Evolutionary conservation across 164 flowering plant species (phyloP).

Genomic region (Sextonia rubra): DNA sequence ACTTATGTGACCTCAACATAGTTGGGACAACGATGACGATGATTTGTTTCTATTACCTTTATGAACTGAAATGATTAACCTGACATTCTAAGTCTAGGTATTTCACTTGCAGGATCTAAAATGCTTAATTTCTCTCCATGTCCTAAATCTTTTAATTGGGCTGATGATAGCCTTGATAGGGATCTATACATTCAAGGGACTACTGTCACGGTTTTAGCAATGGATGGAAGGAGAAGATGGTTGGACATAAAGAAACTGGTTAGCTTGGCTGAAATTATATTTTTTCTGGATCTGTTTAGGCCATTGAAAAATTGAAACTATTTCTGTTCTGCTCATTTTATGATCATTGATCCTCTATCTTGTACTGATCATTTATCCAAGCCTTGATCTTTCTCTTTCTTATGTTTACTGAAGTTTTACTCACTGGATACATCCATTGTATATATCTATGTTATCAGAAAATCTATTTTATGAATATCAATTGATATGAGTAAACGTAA

Average conservation of each 20-base stretch:
- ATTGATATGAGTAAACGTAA: no score
- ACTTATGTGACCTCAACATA: no score
- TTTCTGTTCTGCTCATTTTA: not conserved
- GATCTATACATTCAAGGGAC: constrained; percentile 74
- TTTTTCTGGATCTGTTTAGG: constrained; percentile 3
- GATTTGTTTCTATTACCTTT: not conserved
- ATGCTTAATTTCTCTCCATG: constrained; percentile 37
- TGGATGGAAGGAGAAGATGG: constrained; percentile 99
- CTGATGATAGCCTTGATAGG: constrained; percentile 74
- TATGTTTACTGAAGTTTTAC: no score
- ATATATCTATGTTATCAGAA: no score
- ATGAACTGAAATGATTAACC: not conserved
- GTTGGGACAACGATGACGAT: no score
- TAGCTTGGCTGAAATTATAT: constrained; percentile 19
- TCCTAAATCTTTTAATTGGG: constrained; percentile 69
- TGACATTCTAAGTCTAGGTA: not conserved
- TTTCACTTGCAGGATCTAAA: constrained; percentile 46
- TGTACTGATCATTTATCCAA: no score
- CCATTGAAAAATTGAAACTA: not conserved
- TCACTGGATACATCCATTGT: no score
- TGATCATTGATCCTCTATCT: not conserved
- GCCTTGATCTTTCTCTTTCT: no score
- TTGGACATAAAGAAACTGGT: constrained; percentile 89
- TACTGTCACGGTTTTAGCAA: constrained; percentile 81
- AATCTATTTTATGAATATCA: no score